Base-by-base conservation (phyloP, 169 alveolate genomes). In the Eimeria mitis region DNA sequence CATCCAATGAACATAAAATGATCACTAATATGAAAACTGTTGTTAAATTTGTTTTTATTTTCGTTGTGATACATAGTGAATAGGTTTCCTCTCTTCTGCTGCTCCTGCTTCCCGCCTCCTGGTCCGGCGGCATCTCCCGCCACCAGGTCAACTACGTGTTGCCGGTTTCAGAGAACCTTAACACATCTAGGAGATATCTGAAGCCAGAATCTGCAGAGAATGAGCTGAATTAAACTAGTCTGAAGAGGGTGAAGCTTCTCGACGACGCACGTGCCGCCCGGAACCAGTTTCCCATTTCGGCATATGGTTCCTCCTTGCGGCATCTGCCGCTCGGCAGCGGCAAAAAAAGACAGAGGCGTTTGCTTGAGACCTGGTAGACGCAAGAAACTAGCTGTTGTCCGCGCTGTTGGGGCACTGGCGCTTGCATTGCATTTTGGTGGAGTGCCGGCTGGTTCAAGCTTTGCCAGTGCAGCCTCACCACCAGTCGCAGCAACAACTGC, bases 281-380 rank as follows among this genome's bases (percentile, higher is more conserved):
- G 19, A 37, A 19, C 78, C 61, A 42, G 54, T 14, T n/a, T 44
- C 44, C 85, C 7, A 16, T 19, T 28, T n/a, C 73, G 89, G 37
- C 21, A 21, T n/a, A 79, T 79, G 89, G 73, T 42, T 79, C 89
- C 68, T 52, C 89, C 70, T 28, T 23, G 89, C 71, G 63, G 89
- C 70, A 54, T 28, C 23, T 19, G 89, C 89, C 71, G 70, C 89
- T 49, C 28, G 44, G 40, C 85, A 47, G 85, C 59, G 85, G 85
- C 85, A 40, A 40, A 47, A 75, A 63, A 63, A 25, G 61, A 42
- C 61, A 47, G 16, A 21, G 31, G 56, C 61, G 37, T 47, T 75
- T 47, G 40, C 11, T 21, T 25, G 42, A 47, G 61, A 75, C 1
- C 34, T 75, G 61, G 44, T 49, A 11, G 56, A 34, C 47, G 19